phyloP scores from a whole-genome alignment of 306 rosid species.

The Abrus pulchellus region DNA sequence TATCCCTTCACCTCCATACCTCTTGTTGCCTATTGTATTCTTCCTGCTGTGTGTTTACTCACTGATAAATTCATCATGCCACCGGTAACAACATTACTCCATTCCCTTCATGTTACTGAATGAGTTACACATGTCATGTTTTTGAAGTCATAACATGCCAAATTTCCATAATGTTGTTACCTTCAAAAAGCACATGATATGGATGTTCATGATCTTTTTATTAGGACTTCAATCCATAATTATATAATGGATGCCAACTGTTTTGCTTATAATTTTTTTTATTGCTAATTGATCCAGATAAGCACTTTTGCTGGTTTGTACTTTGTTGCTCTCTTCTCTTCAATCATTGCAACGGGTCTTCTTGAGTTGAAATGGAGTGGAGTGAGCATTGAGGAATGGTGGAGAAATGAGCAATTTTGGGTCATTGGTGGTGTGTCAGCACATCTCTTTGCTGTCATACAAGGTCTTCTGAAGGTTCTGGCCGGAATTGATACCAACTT shows the following conservation, averaged over 20 bases:
- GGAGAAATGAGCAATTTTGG: conserved; percentile 99
- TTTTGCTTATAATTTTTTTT: conserved; percentile 36
- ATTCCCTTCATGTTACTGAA: conserved; percentile 17
- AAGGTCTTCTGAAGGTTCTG: conserved; percentile 90
- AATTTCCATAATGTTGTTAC: conserved; percentile 13
- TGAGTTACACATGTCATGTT: conserved; percentile 19
- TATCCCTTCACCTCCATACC: conserved; percentile 97
- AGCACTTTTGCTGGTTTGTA: conserved; percentile 89
- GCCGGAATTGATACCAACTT: conserved; percentile 94
- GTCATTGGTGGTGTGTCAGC: conserved; percentile 98
- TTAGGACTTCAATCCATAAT: conserved; percentile 9
- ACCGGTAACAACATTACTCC: conserved; percentile 63
- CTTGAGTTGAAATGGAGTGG: conserved; percentile 99
- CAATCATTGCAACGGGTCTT: conserved; percentile 88
- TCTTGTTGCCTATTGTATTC: conserved; percentile 86
- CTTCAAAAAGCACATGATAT: conserved; percentile 32
- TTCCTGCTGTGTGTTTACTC: conserved; percentile 97
- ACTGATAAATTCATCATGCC: conserved; percentile 99
- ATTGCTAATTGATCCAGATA: conserved; percentile 69
- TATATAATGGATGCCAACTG: conserved; percentile 30
- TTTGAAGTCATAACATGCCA: conserved; percentile 29
- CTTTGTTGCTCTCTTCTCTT: conserved; percentile 83
- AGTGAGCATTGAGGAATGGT: conserved; percentile 98
- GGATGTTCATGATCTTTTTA: conserved; percentile 34
- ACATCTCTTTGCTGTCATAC: conserved; percentile 88